Conservation (phyloP, 495 filamentous ascomycete genomes). For the Aspergillus nanangensis region DNA sequence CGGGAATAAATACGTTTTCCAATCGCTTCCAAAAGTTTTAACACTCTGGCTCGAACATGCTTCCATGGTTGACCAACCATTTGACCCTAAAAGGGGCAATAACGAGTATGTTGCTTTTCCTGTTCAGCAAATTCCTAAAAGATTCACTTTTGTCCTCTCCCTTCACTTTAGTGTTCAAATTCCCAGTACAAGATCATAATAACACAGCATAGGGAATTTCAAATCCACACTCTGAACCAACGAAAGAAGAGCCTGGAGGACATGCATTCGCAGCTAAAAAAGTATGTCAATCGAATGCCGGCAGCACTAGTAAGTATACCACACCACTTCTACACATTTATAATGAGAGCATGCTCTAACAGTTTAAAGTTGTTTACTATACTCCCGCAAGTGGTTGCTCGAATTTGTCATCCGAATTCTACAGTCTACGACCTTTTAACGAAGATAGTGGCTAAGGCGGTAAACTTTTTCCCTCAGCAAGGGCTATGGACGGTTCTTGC, state of each 20-base stretch:
- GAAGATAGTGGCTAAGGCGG: constrained; percentile 75
- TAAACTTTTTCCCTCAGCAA: constrained; percentile 77
- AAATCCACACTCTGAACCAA: constrained; percentile 47
- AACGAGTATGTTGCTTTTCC: constrained; percentile 50
- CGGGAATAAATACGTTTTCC: constrained; percentile 91
- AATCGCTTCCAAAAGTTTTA: constrained; percentile 82
- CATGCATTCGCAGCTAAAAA: constrained; percentile 67
- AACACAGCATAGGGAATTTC: constrained; percentile 45
- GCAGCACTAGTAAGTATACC: constrained; percentile 55
- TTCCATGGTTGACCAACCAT: constrained; percentile 59
- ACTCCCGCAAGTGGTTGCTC: constrained; percentile 84
- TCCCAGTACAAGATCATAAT: no score
- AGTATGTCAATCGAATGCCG: constrained; percentile 70
- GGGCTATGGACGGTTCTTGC: constrained; percentile 91
- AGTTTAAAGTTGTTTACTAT: constrained; percentile 71
- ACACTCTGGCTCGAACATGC: constrained; percentile 95
- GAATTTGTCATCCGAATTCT: constrained; percentile 79
- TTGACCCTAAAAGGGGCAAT: constrained; percentile 63
- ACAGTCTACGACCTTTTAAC: constrained; percentile 71
- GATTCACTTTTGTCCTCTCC: background rate
- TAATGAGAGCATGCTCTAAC: no score
- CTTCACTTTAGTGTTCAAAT: no score
- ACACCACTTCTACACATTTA: no score
- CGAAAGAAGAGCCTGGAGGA: constrained; percentile 63
- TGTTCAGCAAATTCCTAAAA: no score